Conservation (phyloP, 805 yeast species). For the Dipodascus geniculatus region DNA sequence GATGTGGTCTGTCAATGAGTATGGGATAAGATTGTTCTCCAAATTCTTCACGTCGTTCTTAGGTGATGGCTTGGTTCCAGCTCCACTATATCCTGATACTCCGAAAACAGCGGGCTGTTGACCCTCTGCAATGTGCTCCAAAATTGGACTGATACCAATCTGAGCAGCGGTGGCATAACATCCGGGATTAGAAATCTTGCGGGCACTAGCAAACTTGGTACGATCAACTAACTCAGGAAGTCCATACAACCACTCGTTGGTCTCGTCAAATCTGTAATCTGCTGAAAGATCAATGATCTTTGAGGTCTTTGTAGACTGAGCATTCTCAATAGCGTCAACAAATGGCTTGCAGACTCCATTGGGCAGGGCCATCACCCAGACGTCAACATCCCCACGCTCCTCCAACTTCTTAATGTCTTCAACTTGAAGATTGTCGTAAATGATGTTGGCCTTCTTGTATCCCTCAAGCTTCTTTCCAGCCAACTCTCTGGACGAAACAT, state of each 20-base stretch:
- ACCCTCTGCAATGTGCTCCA: conserved; percentile 38
- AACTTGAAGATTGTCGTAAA: conserved; percentile 74
- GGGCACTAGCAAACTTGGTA: conserved; percentile 50
- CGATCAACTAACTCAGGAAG: conserved; percentile 84
- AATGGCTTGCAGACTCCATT: conserved; percentile 80
- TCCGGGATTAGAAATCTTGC: conserved; percentile 91
- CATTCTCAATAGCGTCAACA: conserved; percentile 30
- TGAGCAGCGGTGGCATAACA: conserved; percentile 99
- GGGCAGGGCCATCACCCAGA: conserved; percentile 99
- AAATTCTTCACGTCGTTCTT: conserved; percentile 75
- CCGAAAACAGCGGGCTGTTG: conserved; percentile 86
- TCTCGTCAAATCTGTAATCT: conserved; percentile 85
- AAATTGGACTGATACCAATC: conserved; percentile 77
- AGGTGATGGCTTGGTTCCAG: conserved; percentile 97
- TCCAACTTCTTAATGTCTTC: conserved; percentile 80
- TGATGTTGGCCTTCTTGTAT: conserved; percentile 68
- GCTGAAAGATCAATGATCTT: conserved; percentile 90
- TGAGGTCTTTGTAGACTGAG: conserved; percentile 46
- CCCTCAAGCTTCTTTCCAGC: conserved; percentile 79
- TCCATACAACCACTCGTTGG: conserved; percentile 88
- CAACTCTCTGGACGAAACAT: conserved; percentile 93
- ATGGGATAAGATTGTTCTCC: conserved; percentile 80
- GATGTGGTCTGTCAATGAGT: conserved; percentile 90
- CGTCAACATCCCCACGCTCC: conserved; percentile 66
- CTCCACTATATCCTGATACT: conserved; percentile 97